A percentile compares a stretch with the other conserved stretches of the same genome.
These are phyloP conservation scores for Xylaria sp. DNA, from an alignment of 2,329 filamentous ascomycete genomes.

Conservation along the genomic window DNA sequence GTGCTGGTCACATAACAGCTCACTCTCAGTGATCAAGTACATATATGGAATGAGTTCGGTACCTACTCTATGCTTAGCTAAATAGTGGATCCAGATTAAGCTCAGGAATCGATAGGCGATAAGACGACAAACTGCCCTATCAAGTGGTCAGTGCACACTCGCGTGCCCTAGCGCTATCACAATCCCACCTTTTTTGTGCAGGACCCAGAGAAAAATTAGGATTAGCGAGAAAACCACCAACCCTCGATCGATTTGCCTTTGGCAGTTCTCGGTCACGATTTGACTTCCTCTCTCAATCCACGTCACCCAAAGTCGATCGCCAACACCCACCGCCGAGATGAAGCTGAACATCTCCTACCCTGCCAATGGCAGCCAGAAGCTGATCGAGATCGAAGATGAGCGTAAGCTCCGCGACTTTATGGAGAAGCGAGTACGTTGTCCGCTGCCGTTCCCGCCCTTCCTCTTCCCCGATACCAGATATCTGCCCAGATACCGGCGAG, in stretches of 20 bases:
- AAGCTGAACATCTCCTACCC: slow-evolving; percentile 86
- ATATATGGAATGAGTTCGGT: neutral
- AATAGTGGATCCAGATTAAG: neutral
- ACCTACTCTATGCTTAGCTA: neutral
- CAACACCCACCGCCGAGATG: slow-evolving; percentile 68
- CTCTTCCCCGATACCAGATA: slow-evolving; percentile 34
- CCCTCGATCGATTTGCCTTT: slow-evolving; percentile 43
- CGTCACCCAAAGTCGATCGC: slow-evolving; percentile 49
- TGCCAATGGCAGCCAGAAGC: slow-evolving; percentile 99
- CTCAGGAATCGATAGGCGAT: slow-evolving; percentile 5
- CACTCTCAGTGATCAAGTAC: neutral
- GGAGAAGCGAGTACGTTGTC: slow-evolving; percentile 85
- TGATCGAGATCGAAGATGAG: slow-evolving; percentile 99
- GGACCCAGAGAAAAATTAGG: slow-evolving; percentile 45
- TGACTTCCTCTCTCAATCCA: slow-evolving; percentile 49
- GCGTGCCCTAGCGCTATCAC: slow-evolving; percentile 45
- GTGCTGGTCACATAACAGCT: neutral
- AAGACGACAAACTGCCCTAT: neutral
- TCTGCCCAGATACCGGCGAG: slow-evolving; percentile 2
- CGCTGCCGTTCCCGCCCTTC: slow-evolving; percentile 24
- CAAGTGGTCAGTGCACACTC: slow-evolving; percentile 42
- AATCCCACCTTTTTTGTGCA: slow-evolving; percentile 43
- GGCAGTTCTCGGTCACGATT: slow-evolving; percentile 41
- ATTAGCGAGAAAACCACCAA: slow-evolving; percentile 48
- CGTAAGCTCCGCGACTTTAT: slow-evolving; percentile 99